phyloP scores from a whole-genome alignment of 495 filamentous ascomycete species.

The Pseudoneurospora amorphoporcata region DNA sequence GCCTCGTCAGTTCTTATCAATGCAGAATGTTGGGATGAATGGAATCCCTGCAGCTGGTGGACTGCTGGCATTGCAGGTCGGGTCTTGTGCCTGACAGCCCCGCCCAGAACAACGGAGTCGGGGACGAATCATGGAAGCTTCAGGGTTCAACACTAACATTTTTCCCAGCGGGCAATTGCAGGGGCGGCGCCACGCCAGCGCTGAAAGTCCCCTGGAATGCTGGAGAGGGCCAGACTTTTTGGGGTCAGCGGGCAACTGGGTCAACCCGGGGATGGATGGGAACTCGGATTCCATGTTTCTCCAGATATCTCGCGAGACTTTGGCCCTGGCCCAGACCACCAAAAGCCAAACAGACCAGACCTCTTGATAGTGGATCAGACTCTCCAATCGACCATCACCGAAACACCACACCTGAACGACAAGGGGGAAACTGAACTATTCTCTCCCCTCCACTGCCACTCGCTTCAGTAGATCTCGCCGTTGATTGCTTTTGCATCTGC shows the following conservation, averaged over 20 bases:
- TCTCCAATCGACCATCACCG: background rate
- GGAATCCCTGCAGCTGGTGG: background rate
- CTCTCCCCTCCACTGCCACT: background rate
- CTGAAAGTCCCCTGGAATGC: background rate
- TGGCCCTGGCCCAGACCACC: background rate
- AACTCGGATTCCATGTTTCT: background rate
- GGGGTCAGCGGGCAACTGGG: background rate
- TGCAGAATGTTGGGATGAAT: background rate
- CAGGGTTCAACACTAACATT: background rate
- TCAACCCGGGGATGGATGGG: background rate
- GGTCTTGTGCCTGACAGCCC: background rate
- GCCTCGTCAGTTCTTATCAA: background rate
- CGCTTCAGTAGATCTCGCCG: background rate
- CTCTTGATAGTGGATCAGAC: background rate
- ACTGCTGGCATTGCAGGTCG: background rate
- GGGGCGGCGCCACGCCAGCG: background rate
- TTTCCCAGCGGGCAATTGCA: background rate
- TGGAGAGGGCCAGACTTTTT: background rate
- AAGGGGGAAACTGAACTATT: background rate
- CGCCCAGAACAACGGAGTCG: background rate
- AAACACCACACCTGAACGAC: background rate
- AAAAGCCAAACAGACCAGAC: background rate
- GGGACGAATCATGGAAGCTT: background rate
- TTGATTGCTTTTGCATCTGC: background rate
- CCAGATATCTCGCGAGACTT: background rate